Conservation (phyloP, 2,329 filamentous ascomycete species). For the Fusarium musae region DNA sequence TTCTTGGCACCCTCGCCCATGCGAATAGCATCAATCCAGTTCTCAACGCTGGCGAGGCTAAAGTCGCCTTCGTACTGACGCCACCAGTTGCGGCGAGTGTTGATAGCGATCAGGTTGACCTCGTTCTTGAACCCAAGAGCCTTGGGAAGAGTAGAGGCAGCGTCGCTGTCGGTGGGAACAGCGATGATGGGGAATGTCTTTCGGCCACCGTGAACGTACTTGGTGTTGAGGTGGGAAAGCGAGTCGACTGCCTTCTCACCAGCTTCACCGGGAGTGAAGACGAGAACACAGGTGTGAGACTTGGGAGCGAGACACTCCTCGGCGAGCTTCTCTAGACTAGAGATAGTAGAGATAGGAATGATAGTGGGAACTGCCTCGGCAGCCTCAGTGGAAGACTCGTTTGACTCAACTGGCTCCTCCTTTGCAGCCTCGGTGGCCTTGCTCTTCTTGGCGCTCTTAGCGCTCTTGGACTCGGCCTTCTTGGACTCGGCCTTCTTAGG, state of each 20-base stretch:
- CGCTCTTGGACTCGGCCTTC: constrained; percentile 47
- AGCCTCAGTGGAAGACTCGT: constrained; percentile 35
- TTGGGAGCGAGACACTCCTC: constrained; percentile 79
- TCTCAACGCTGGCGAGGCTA: constrained; percentile 73
- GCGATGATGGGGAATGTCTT: constrained; percentile 87
- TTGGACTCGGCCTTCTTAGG: constrained; percentile 51
- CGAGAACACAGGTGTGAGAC: constrained; percentile 85
- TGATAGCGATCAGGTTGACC: constrained; percentile 82
- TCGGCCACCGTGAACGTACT: constrained; percentile 73
- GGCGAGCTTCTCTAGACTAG: constrained; percentile 71
- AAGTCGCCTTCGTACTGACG: constrained; percentile 75
- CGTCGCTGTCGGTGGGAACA: constrained; percentile 65
- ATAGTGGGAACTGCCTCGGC: constrained; percentile 52
- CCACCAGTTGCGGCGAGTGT: constrained; percentile 89
- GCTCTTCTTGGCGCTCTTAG: constrained; percentile 49
- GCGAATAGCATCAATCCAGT: constrained; percentile 91
- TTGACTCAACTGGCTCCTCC: constrained; percentile 43
- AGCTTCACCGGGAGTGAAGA: constrained; percentile 69
- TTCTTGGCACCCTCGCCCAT: constrained; percentile 87
- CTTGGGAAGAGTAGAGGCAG: constrained; percentile 55
- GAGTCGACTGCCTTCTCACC: constrained; percentile 68
- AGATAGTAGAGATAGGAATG: constrained; percentile 74
- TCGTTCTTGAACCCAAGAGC: constrained; percentile 68
- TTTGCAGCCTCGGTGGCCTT: constrained; percentile 44
- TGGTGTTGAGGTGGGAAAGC: constrained; percentile 79